Evolutionary conservation across 2,329 filamentous ascomycete genomes (phyloP).

Genomic region (Paraphaeosphaeria minitans): DNA sequence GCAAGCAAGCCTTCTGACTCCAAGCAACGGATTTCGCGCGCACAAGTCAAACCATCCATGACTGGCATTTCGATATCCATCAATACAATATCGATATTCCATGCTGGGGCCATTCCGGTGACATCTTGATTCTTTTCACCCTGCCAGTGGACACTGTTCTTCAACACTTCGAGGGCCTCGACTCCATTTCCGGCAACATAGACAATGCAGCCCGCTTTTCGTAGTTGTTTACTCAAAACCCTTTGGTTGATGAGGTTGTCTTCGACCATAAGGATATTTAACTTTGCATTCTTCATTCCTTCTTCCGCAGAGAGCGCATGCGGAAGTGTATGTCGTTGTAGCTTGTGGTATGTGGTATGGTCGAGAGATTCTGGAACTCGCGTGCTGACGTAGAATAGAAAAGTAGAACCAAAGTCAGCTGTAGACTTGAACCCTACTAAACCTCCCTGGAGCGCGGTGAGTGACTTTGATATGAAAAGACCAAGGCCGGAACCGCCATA

Average conservation of each 20-base stretch:
- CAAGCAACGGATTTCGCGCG: conserved; percentile 33
- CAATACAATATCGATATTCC: conserved; percentile 31
- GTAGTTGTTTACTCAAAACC: conserved; percentile 48
- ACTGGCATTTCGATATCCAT: conserved; percentile 45
- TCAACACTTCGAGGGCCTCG: conserved; percentile 47
- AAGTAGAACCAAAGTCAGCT: conserved; percentile 42
- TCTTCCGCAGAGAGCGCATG: conserved; percentile 24
- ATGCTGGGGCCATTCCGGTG: neutral
- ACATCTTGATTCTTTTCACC: conserved; percentile 6
- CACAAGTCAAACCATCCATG: conserved; percentile 42
- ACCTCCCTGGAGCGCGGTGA: conserved; percentile 43
- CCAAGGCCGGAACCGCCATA: conserved; percentile 52
- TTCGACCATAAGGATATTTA: conserved; percentile 42
- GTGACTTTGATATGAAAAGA: conserved; percentile 49
- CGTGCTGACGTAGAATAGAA: conserved; percentile 49
- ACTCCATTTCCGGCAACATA: conserved; percentile 46
- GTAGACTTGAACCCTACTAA: conserved; percentile 50
- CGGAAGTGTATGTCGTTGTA: conserved; percentile 11
- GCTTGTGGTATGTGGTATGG: conserved; percentile 7
- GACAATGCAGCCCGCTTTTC: conserved; percentile 43
- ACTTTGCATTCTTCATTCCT: conserved; percentile 24
- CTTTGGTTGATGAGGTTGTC: conserved; percentile 51
- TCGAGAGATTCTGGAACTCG: conserved; percentile 23
- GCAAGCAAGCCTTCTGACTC: conserved; percentile 29
- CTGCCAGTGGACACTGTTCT: conserved; percentile 34